Conservation (phyloP, 73 alveolate genomes). For the Stentor coeruleus region DNA sequence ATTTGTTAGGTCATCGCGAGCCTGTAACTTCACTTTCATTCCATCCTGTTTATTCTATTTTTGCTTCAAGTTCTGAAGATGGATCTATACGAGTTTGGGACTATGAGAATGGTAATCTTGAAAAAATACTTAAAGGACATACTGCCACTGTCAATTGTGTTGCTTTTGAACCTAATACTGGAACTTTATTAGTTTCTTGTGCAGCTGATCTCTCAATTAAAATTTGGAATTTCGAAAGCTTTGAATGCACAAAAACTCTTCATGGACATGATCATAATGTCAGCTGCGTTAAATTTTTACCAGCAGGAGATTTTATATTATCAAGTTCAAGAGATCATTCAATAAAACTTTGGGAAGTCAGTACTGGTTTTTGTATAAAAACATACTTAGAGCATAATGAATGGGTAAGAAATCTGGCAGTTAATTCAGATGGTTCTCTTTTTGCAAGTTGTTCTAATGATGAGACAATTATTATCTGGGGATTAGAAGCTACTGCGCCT, state of each 20-base stretch:
- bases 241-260: slow-evolving; percentile 65
- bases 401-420: slow-evolving; percentile 78
- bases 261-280: slow-evolving; percentile 93
- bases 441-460: slow-evolving; percentile 75
- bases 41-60: slow-evolving; percentile 56
- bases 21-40: slow-evolving; percentile 56
- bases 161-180: slow-evolving; percentile 60
- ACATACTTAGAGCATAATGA: slow-evolving; percentile 79
- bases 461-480: slow-evolving; percentile 78
- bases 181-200: slow-evolving; percentile 66
- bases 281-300: slow-evolving; percentile 63
- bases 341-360: slow-evolving; percentile 83
- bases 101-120: slow-evolving; percentile 66
- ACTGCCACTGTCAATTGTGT: slow-evolving; percentile 72
- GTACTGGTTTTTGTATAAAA: slow-evolving; percentile 77
- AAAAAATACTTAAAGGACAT: slow-evolving; percentile 77
- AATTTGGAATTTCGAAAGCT: slow-evolving; percentile 76
- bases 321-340: slow-evolving; percentile 85
- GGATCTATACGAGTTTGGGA: slow-evolving; percentile 83
- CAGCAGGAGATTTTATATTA: slow-evolving; percentile 72
- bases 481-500: slow-evolving; percentile 43
- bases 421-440: slow-evolving; percentile 59
- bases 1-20: slow-evolving; percentile 75
- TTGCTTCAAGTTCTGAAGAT: slow-evolving; percentile 83
- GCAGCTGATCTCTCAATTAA: slow-evolving; percentile 77